phyloP scores from a whole-genome alignment of 2,329 filamentous ascomycete species.

The Penicillium aurantiogriseum region DNA sequence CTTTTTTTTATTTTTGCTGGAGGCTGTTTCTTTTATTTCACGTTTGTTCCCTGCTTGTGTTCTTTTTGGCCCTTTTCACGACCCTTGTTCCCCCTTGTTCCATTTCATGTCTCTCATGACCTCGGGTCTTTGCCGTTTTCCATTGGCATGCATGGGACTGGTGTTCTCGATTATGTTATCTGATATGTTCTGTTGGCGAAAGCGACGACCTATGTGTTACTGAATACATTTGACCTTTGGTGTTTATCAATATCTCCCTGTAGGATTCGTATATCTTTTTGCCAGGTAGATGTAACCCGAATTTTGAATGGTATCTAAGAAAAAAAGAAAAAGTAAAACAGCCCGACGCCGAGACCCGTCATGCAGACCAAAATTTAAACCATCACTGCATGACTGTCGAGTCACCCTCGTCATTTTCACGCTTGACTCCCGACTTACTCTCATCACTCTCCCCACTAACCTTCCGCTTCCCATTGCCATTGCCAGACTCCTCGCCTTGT shows the following conservation, averaged over 20 bases:
- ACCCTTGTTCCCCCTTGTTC: conserved; percentile 19
- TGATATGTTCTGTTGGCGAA: conserved; percentile 33
- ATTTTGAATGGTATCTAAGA: conserved; percentile 14
- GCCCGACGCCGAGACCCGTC: conserved; percentile 5
- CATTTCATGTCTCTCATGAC: conserved; percentile 34
- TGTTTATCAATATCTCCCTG: conserved; percentile 8
- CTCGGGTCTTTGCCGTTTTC: conserved; percentile 29
- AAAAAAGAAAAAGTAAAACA: background rate
- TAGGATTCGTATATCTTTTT: background rate
- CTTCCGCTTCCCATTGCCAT: conserved; percentile 28
- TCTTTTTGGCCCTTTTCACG: conserved; percentile 18
- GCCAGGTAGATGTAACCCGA: background rate
- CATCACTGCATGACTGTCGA: conserved; percentile 14
- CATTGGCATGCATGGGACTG: conserved; percentile 40
- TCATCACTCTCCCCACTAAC: conserved; percentile 26
- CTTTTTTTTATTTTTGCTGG: conserved; percentile 16
- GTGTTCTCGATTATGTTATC: conserved; percentile 33
- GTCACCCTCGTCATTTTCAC: conserved; percentile 15
- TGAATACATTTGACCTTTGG: conserved; percentile 20
- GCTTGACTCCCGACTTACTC: conserved; percentile 18
- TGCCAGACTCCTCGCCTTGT: conserved; percentile 35
- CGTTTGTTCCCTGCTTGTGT: conserved; percentile 3
- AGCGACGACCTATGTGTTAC: conserved; percentile 22
- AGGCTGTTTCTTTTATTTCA: conserved; percentile 27
- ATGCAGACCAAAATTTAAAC: background rate